Evolutionary conservation across 371 early-diverging fungal genomes (phyloP).

Genomic region (Mucor circinelloides): DNA sequence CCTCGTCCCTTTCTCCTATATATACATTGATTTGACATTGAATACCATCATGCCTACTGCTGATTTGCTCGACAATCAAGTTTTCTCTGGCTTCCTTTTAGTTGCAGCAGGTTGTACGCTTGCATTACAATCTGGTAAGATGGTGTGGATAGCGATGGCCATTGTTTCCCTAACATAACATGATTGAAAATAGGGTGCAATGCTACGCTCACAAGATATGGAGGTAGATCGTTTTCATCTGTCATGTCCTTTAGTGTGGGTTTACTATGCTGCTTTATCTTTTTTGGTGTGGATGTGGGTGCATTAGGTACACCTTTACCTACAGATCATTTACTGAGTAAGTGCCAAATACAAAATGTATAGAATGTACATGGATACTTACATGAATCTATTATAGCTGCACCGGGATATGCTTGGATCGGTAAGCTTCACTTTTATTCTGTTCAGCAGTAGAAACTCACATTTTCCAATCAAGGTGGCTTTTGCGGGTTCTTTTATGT

Average conservation of each 20-base stretch:
- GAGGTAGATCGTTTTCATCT: slow-evolving; percentile 33
- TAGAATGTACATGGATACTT: not conserved
- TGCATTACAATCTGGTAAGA: slow-evolving; percentile 21
- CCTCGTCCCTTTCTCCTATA: not conserved
- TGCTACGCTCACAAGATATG: slow-evolving; percentile 24
- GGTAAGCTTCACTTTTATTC: slow-evolving; percentile 13
- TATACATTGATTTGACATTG: not conserved
- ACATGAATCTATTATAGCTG: slow-evolving; percentile 10
- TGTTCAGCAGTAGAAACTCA: not conserved
- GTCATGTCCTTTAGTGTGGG: slow-evolving; percentile 31
- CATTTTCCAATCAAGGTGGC: slow-evolving; percentile 23
- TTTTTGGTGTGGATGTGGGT: slow-evolving; percentile 33
- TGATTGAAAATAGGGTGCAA: slow-evolving; percentile 26
- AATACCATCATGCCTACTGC: not conserved
- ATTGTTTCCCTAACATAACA: not conserved
- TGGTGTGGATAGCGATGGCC: not conserved
- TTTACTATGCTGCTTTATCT: slow-evolving; percentile 24
- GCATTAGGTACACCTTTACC: slow-evolving; percentile 30
- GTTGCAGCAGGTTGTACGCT: slow-evolving; percentile 19
- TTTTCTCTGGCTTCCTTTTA: slow-evolving; percentile 16
- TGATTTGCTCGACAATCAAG: slow-evolving; percentile 15
- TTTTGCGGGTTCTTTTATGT: slow-evolving; percentile 31
- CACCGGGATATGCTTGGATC: slow-evolving; percentile 40
- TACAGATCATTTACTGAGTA: slow-evolving; percentile 2
- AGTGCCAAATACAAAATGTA: not conserved